Evolutionary conservation across 1,284 basidiomycete genomes (phyloP), one percentile per base, ranked within the genome.

Genomic region (Trametes versicolor): DNA sequence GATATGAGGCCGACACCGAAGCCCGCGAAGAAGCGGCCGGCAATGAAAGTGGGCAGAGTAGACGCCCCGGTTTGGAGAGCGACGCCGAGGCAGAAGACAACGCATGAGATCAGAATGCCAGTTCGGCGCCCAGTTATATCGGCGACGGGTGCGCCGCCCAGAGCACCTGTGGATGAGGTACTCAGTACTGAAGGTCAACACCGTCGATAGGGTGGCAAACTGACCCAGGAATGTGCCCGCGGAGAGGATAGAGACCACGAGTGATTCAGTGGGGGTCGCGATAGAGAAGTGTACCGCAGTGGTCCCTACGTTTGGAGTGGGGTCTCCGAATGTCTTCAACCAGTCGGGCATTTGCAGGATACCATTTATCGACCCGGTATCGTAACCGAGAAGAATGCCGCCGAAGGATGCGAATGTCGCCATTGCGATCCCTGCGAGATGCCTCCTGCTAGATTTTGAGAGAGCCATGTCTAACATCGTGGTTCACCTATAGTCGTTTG

Each of bases 1-100:
- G 85, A 87, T 58, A 86, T 84, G 71, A 90, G 82, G 68, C 94
- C 94, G 69, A 96, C 92, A 78, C 93, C 93, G 65, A 94, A 77
- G 78, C 94, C 94, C 47, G 93, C 93, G 69, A 95, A 82, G 63
- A 95, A 87, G 81, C 94, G 92, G 65, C 94, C 94, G 64, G 86
- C 85, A 69, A 88, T 83, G 76, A 92, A 90, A 53, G 88, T 81
- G n/a, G 82, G 78, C 39, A 89, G 75, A 34, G 74, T 78, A 1
- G 80, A 79, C 1, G 88, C 77, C 48, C 86, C 89, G 36, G 82
- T 85, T 73, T 93, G 91, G 78, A 92, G 82, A 41, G 86, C 82
- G 62, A 91, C 83, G 76, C 92, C 92, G 67, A 89, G 67, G 55
- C 72, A 79, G 83, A 93, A 93, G 66, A 93, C 79, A 21, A 85